phyloP scores from a whole-genome alignment of 495 filamentous ascomycete genomes.

The Hypoxylon perforatum region DNA sequence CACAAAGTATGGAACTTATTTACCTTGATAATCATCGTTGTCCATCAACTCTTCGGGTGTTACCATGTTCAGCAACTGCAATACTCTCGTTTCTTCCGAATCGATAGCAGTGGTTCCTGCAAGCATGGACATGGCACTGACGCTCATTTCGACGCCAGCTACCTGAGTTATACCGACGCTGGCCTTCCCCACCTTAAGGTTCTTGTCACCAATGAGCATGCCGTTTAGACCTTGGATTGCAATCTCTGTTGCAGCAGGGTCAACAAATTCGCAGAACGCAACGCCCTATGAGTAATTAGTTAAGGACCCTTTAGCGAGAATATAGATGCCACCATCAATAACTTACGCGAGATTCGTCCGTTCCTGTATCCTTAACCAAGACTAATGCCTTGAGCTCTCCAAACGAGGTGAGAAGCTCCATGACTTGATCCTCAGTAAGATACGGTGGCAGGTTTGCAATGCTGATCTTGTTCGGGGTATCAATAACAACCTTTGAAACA shows the following conservation, averaged over 20 bases:
- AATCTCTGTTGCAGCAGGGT: slow-evolving; percentile 79
- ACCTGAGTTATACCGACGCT: slow-evolving; percentile 94
- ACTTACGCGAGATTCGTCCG: slow-evolving; percentile 89
- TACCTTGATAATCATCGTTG: slow-evolving; percentile 92
- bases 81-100: slow-evolving; percentile 78
- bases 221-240: slow-evolving; percentile 91
- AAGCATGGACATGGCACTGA: slow-evolving; percentile 99
- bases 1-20: slow-evolving; percentile 25
- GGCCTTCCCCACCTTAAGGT: slow-evolving; percentile 85
- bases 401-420: slow-evolving; percentile 87
- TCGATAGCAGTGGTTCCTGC: slow-evolving; percentile 84
- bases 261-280: slow-evolving; percentile 94
- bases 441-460: slow-evolving; percentile 88
- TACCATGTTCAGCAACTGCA: slow-evolving; percentile 98
- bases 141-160: slow-evolving; percentile 89
- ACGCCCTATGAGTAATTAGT: slow-evolving; percentile 73
- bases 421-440: slow-evolving; percentile 89
- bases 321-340: neutral
- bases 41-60: slow-evolving; percentile 95
- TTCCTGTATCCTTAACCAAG: slow-evolving; percentile 85
- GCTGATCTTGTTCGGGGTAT: slow-evolving; percentile 95
- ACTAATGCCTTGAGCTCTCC: slow-evolving; percentile 94
- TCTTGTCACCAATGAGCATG: slow-evolving; percentile 89
- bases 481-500: slow-evolving; percentile 82
- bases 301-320: neutral